Conservation (phyloP, 2,329 filamentous ascomycete species). For the Ophiostoma quercus region DNA sequence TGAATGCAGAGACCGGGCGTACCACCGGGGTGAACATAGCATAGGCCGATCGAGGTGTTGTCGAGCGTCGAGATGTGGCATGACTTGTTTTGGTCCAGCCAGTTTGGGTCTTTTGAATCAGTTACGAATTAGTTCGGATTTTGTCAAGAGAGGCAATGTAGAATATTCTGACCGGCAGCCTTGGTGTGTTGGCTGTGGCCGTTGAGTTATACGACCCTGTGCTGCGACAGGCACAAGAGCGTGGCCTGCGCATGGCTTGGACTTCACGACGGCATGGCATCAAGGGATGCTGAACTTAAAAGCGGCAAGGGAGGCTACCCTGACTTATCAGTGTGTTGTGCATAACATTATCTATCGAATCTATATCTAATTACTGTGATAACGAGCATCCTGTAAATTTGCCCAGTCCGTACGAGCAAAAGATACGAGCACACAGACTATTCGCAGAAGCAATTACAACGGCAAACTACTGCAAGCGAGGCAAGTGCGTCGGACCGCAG, state of each 20-base stretch:
- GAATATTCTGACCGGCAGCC: slow-evolving; percentile 1
- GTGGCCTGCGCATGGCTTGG: neutral
- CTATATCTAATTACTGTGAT: neutral
- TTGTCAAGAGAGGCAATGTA: neutral
- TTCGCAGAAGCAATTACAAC: neutral
- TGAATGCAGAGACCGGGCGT: neutral
- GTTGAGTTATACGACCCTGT: neutral
- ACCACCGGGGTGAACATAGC: neutral
- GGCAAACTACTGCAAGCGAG: neutral
- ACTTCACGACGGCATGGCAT: neutral
- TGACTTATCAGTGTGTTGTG: neutral
- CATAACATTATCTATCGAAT: no score
- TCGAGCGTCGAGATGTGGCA: neutral
- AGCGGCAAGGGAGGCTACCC: slow-evolving; percentile 12
- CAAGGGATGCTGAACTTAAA: slow-evolving; percentile 14
- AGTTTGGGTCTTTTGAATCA: no score
- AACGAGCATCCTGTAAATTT: no score
- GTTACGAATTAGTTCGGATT: neutral
- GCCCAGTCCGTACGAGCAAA: neutral
- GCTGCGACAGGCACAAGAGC: neutral
- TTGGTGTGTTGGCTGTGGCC: neutral
- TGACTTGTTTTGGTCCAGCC: neutral
- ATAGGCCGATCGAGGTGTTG: neutral
- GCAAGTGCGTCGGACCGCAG: neutral
- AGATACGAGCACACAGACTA: neutral